phyloP scores from a whole-genome alignment of 139 green algal genomes.

The Chlorella vulgaris region DNA sequence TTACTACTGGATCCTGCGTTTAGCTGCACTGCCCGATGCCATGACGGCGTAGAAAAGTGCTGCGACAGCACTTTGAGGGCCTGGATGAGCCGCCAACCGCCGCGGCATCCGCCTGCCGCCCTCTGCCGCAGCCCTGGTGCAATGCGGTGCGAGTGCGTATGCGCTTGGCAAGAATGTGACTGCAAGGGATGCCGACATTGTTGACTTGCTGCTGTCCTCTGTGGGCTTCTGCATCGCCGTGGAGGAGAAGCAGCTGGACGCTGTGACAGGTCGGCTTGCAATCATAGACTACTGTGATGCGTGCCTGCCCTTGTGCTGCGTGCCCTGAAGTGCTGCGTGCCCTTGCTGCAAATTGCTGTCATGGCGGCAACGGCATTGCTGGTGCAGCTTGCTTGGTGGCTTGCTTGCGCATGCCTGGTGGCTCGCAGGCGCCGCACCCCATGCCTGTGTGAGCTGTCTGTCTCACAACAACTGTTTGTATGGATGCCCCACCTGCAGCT shows the following conservation, averaged over 20 bases:
- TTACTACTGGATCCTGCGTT: too few relatives aligned
- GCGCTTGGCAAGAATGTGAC: constrained; percentile 55
- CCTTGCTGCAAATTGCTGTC: too few relatives aligned
- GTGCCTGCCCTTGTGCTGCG: neutral
- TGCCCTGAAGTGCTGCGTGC: neutral
- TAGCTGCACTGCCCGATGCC: too few relatives aligned
- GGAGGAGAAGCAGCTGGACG: constrained; percentile 61
- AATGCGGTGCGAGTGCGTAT: constrained; percentile 23
- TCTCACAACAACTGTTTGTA: neutral
- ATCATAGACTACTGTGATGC: neutral
- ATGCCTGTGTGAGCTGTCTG: too few relatives aligned
- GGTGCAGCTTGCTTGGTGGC: too few relatives aligned
- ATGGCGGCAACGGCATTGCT: too few relatives aligned
- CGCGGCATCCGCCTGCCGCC: too few relatives aligned
- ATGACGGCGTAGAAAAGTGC: too few relatives aligned
- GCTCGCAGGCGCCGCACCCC: too few relatives aligned
- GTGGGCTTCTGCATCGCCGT: constrained; percentile 18
- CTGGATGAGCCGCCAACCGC: too few relatives aligned
- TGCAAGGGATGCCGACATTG: constrained; percentile 64
- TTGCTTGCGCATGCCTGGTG: too few relatives aligned
- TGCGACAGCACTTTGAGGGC: too few relatives aligned
- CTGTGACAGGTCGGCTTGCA: constrained; percentile 83
- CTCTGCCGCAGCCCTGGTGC: neutral
- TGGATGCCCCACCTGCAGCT: neutral
- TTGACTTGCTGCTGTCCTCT: constrained; percentile 68